Conservation (phyloP, 495 filamentous ascomycete species). For the Xylaria telfairii region DNA sequence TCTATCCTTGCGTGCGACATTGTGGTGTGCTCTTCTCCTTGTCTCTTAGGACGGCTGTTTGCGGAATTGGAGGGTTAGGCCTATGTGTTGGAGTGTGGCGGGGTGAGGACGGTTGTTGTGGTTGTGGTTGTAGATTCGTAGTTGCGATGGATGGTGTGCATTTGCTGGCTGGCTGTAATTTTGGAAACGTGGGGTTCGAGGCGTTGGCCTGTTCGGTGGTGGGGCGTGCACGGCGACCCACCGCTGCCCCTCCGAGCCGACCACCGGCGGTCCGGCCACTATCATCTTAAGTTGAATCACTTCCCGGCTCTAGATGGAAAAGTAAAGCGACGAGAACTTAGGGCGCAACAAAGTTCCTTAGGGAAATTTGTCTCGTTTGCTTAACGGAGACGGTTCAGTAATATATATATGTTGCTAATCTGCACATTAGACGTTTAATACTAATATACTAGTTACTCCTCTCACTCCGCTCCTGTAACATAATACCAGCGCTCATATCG, state of each 20-base stretch:
- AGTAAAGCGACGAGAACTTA: too few species aligned
- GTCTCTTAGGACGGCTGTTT: not conserved
- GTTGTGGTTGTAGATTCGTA: not conserved
- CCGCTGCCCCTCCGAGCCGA: not conserved
- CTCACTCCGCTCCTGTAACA: too few species aligned
- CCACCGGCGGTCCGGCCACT: not conserved
- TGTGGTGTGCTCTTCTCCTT: constrained; percentile 30
- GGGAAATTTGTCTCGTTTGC: too few species aligned
- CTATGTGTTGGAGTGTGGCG: not conserved
- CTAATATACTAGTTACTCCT: too few species aligned
- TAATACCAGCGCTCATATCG: too few species aligned
- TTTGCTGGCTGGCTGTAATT: constrained; percentile 1
- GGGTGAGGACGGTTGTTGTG: not conserved
- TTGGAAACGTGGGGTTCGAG: constrained; percentile 14
- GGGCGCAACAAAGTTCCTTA: too few species aligned
- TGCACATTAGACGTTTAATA: too few species aligned
- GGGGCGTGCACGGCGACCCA: not conserved
- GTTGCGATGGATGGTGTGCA: not conserved
- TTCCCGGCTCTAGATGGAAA: not conserved
- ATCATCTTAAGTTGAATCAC: not conserved
- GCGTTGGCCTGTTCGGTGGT: not conserved
- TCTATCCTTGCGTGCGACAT: constrained; percentile 92
- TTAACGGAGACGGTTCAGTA: too few species aligned
- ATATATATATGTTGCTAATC: too few species aligned
- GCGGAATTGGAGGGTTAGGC: not conserved